Evolutionary conservation across 1,139 yeast genomes (phyloP), one percentile per base, ranked within the genome.

Genomic region (Pichia sp.): DNA sequence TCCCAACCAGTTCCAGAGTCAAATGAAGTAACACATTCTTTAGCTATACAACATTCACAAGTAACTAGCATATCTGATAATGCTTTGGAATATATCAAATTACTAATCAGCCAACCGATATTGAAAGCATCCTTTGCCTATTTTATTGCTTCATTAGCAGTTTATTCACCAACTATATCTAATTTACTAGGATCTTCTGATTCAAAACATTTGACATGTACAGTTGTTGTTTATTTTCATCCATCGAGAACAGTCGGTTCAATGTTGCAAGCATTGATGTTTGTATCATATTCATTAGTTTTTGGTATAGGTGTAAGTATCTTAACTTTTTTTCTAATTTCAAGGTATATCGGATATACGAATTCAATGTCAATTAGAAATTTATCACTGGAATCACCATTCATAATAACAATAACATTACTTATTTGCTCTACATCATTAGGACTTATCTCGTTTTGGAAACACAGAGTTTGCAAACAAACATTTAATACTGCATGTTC

Each of bases 401-500:
- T 42, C 22, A 29, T 43, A 22, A 46, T 46, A 12, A 30, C 40
- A 2, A 11, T 43, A 7, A 43, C 47, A 6, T 67, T 87, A 41
- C 47, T 78, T 3, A 69, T 71, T 42, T 76, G 73, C 57, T 80
- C 74, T 50, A 63, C 63, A 2, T 77, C 87, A 0, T 66, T 85
- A 36, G 94, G 94, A 0, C 51, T 73, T 8, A 73, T 87, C 26
- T 83, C 92, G 1, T 82, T 72, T 55, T 71, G 78, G 71, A 86
- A 86, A 55, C 87, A 82, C 55, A 71, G 74, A 51, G 76, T 84
- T 43, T 75, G 76, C 51, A 78, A 76, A 55, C 84, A 78, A 30
- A 81, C 86, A 0, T 85, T 85, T 60, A 84, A 83, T 54, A 85
- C 92, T 16, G 92, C 95, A 0, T 82, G 94, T 56, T 79, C 89